phyloP scores from a whole-genome alignment of 208 protist genomes.

The Hexamita inflata region DNA sequence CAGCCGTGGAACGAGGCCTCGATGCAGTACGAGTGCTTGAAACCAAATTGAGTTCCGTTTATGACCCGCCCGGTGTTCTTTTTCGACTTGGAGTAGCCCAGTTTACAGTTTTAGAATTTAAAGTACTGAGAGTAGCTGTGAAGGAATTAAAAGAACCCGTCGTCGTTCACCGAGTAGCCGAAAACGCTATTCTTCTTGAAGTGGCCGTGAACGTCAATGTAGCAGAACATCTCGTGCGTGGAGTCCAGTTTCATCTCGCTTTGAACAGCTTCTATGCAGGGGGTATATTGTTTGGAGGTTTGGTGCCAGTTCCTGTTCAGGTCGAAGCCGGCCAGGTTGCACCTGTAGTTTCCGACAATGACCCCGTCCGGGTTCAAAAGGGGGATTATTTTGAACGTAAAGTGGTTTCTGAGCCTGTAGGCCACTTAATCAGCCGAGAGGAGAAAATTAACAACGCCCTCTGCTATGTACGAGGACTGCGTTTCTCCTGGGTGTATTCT shows the following conservation, averaged over 20 bases:
- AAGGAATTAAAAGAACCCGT: neutral
- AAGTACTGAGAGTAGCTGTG: neutral
- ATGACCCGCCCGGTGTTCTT: neutral
- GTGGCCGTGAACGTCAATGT: conserved; percentile 52
- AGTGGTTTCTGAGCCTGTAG: neutral
- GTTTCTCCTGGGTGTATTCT: conserved; percentile 10
- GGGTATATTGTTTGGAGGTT: too few relatives aligned
- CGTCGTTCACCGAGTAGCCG: conserved; percentile 38
- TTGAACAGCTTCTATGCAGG: too few relatives aligned
- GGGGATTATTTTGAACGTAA: conserved; percentile 67
- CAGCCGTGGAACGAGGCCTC: neutral
- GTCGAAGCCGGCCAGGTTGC: conserved; percentile 60
- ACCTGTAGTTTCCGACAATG: conserved; percentile 83
- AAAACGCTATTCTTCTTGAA: conserved; percentile 51
- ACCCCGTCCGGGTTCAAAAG: conserved; percentile 93
- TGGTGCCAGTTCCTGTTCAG: conserved; percentile 57
- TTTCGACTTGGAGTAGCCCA: neutral
- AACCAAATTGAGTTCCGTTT: neutral
- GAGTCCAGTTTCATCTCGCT: neutral
- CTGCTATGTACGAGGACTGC: neutral
- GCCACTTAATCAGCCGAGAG: neutral
- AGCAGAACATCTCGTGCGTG: conserved; percentile 34
- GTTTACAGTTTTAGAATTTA: neutral
- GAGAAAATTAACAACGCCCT: conserved; percentile 3
- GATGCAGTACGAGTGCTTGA: conserved; percentile 14